These are phyloP conservation scores for Penicillium sp. DNA, from an alignment of 2,329 filamentous ascomycete genomes.

Conservation along the genomic window DNA sequence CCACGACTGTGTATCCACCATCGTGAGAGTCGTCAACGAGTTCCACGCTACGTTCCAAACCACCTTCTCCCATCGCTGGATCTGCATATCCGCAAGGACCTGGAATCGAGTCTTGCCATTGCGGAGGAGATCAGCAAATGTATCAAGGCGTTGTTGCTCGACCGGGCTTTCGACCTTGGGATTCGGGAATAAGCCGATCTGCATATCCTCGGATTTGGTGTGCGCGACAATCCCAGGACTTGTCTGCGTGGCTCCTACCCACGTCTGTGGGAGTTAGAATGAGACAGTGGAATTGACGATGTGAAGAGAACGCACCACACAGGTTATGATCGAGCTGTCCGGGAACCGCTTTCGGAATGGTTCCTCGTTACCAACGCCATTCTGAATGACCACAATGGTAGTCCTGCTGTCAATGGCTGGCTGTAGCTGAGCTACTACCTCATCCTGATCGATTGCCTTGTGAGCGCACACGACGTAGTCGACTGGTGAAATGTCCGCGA, in stretches of 20 bases:
- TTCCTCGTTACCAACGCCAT: slow-evolving; percentile 44
- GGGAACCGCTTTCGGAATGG: slow-evolving; percentile 36
- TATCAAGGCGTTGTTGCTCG: slow-evolving; percentile 42
- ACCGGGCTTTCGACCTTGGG: slow-evolving; percentile 16
- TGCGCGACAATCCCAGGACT: slow-evolving; percentile 52
- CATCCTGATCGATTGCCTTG: slow-evolving; percentile 43
- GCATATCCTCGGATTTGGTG: slow-evolving; percentile 53
- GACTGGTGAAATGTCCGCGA: slow-evolving; percentile 32
- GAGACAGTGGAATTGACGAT: background rate
- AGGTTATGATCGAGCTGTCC: slow-evolving; percentile 33
- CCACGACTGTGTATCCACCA: slow-evolving; percentile 44
- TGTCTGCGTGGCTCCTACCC: slow-evolving; percentile 53
- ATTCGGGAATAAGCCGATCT: slow-evolving; percentile 54
- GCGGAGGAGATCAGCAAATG: slow-evolving; percentile 43
- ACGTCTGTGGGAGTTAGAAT: slow-evolving; percentile 22
- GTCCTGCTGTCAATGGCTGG: slow-evolving; percentile 38
- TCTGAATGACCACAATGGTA: slow-evolving; percentile 42
- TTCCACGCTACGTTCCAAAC: slow-evolving; percentile 46
- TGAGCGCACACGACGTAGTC: slow-evolving; percentile 42
- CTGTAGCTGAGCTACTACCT: slow-evolving; percentile 35
- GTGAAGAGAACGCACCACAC: slow-evolving; percentile 40
- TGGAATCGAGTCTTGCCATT: slow-evolving; percentile 43
- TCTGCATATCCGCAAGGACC: slow-evolving; percentile 36
- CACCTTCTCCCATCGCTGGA: slow-evolving; percentile 42
- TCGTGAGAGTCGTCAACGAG: slow-evolving; percentile 43